phyloP scores from a whole-genome alignment of 2,329 filamentous ascomycete species.

The Dothiorella sarmentorum region DNA sequence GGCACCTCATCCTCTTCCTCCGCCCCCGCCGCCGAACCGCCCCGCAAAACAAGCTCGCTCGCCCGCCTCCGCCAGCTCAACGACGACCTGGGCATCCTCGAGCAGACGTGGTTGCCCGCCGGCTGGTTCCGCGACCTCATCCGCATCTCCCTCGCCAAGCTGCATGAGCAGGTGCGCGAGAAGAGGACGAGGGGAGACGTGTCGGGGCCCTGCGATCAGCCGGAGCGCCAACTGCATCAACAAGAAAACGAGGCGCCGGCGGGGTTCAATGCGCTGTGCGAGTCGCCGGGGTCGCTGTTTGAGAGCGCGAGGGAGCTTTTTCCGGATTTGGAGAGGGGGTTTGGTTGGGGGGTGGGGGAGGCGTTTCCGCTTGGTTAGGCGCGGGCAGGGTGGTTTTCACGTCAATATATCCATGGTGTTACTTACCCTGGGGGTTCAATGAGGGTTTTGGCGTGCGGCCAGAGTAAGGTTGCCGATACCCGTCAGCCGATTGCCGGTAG shows the following conservation, averaged over 20 bases:
- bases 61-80: background rate
- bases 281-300: background rate
- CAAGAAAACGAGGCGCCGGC: background rate
- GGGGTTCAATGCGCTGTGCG: background rate
- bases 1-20: no score
- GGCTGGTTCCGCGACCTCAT: slow-evolving; percentile 9
- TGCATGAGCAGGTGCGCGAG: background rate
- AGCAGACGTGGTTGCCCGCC: slow-evolving; percentile 1
- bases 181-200: no score
- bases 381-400: no score
- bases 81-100: background rate
- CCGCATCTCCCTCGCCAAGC: background rate
- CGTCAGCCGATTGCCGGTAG: background rate
- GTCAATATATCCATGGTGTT: no score
- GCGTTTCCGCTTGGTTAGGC: background rate
- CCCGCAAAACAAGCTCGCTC: background rate
- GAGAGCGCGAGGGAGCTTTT: slow-evolving; percentile 8
- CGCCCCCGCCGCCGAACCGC: no score
- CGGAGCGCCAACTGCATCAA: background rate
- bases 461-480: background rate
- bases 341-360: background rate
- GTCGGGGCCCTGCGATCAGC: no score
- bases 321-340: background rate
- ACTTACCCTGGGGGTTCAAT: no score
- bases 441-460: no score